Conservation (phyloP, 306 rosid species). For the Herpetospermum pedunculosum region DNA sequence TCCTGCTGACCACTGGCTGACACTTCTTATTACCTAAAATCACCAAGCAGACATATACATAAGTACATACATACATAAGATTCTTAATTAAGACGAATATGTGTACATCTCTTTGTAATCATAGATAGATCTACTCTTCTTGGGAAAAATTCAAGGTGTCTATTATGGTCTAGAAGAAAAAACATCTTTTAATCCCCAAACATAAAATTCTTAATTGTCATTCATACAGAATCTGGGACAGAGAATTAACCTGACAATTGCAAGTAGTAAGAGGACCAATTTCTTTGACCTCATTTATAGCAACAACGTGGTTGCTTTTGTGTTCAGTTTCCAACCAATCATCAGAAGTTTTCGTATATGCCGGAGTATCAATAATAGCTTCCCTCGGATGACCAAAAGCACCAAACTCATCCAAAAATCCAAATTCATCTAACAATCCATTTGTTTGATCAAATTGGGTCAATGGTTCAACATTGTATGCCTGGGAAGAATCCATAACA, state of each 20-base stretch:
- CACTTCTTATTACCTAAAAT: conserved; percentile 32
- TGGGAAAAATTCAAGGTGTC: background rate
- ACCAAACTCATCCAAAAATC: conserved; percentile 20
- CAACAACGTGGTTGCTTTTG: background rate
- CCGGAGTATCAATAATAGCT: background rate
- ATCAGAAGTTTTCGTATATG: background rate
- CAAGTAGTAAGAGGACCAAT: conserved; percentile 23
- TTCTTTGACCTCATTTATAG: conserved; percentile 12
- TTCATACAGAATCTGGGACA: background rate
- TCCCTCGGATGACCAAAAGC: conserved; percentile 21
- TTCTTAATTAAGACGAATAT: background rate
- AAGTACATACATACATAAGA: background rate
- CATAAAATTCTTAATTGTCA: background rate
- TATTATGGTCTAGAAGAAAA: background rate
- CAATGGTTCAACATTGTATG: conserved; percentile 16
- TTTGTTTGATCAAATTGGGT: conserved; percentile 22
- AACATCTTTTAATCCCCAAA: background rate
- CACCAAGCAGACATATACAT: background rate
- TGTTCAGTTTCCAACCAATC: conserved; percentile 16
- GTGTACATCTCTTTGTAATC: background rate
- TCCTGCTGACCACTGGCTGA: conserved; percentile 46
- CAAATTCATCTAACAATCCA: conserved; percentile 27
- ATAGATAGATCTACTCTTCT: background rate
- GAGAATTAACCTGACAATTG: conserved; percentile 27
- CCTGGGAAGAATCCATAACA: conserved; percentile 9